Percentiles rank a stretch among this genome's conserved stretches.
Conservation (phyloP, 768 basidiomycete genomes). For the Dacryopinax primogenitus region DNA sequence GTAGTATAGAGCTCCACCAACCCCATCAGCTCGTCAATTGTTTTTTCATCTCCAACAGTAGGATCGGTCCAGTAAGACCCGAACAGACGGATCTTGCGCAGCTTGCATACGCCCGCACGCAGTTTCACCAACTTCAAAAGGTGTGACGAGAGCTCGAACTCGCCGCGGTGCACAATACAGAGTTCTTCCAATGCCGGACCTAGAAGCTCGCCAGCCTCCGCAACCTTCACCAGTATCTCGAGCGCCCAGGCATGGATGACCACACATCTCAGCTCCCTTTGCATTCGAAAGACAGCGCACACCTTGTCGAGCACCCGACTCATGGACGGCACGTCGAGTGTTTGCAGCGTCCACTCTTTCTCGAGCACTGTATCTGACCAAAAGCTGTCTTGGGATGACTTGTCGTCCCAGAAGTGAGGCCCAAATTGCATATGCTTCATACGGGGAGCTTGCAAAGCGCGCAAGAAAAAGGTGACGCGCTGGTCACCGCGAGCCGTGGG, state of each 20-base stretch:
- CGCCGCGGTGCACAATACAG: background rate
- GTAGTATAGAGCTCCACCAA: background rate
- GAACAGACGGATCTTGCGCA: background rate
- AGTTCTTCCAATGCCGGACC: background rate
- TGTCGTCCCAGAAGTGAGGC: background rate
- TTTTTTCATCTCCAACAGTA: background rate
- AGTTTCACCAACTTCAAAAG: background rate
- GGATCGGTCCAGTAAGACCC: background rate
- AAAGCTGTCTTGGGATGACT: background rate
- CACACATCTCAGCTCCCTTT: background rate
- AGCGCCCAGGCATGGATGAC: background rate
- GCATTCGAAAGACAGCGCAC: background rate
- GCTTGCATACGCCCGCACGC: background rate
- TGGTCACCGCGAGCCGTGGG: background rate
- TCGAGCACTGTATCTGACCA: background rate
- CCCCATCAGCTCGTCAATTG: background rate
- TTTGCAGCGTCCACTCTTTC: background rate
- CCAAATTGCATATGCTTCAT: background rate
- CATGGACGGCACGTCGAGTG: background rate
- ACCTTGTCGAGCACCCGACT: background rate
- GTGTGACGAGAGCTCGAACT: background rate
- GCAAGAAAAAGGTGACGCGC: background rate
- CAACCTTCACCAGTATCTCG: background rate
- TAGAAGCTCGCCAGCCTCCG: background rate
- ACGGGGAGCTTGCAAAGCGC: background rate